Evolutionary conservation across 2,329 filamentous ascomycete species (phyloP), one percentile per base, ranked within the genome.

Genomic region (Decorospora gaudefroyi): DNA sequence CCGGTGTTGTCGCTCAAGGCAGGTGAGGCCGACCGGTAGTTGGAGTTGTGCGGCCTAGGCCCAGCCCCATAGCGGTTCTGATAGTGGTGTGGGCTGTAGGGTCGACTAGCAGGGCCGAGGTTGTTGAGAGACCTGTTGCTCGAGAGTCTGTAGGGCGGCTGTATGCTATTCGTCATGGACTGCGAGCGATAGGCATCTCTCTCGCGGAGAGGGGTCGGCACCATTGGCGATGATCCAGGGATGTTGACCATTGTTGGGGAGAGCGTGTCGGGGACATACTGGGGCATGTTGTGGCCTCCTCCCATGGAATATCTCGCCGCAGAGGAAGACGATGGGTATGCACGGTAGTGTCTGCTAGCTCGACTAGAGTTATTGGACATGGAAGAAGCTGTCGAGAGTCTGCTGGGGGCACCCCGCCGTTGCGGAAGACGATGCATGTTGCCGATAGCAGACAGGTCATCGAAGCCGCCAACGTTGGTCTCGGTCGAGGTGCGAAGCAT

Each of bases 401-500:
- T 68, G 46, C 72, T 69, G 28, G 59, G 51, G 13, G 58, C 59
- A 36, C 55, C 57, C 13, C 53, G 49, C 31, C 69, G 65, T 36
- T 68, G 67, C 43, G 66, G 49, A 29, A 60, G 47, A 41, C 69
- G 67, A 23, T 70, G 67, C 38, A 70, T 59, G 34, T 62, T 64
- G 17, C 72, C 68, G 39, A 75, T 56, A 19, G 70, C 64, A 31
- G 66, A 62, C 25, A 62, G 63, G 57, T 63, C 55, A 37, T 70
- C 69, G 4, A 76, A 59, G 18, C 67, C 60, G 8, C 68, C 72
- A 33, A 78, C 63, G 48, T 76, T 72, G 36, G 75, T 70, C 55
- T 78, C 76, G 1, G 74, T 78, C 6, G 72, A 72, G 8, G 74
- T 77, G 45, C 73, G 72, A 42, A 78, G 72, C 76, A 78, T 78